These are phyloP conservation scores for Monosporascus sp. DNA, from an alignment of 2,329 filamentous ascomycete species.

Conservation along the genomic window DNA sequence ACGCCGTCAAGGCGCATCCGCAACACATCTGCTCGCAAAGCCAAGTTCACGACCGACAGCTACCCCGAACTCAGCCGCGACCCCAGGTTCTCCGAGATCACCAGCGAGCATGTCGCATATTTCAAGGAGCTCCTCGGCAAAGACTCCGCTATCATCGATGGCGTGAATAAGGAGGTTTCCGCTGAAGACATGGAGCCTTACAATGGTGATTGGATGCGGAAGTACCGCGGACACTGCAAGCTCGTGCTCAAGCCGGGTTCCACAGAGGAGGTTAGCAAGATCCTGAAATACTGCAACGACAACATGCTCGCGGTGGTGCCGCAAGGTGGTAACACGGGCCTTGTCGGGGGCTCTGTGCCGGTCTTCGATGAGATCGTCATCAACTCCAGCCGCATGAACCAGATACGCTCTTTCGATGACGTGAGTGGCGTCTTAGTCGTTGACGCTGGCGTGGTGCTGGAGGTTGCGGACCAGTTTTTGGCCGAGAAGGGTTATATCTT, in stretches of 20 bases:
- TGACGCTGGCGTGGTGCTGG: slow-evolving; percentile 87
- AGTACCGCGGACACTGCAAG: slow-evolving; percentile 86
- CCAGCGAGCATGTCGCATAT: slow-evolving; percentile 70
- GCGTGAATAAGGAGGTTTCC: slow-evolving; percentile 64
- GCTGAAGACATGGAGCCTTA: slow-evolving; percentile 81
- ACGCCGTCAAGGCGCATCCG: slow-evolving; percentile 22
- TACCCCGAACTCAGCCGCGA: slow-evolving; percentile 82
- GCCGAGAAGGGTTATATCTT: slow-evolving; percentile 83
- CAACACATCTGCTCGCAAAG: slow-evolving; percentile 21
- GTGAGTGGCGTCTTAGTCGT: slow-evolving; percentile 85
- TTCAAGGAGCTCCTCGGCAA: slow-evolving; percentile 79
- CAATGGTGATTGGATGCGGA: slow-evolving; percentile 99
- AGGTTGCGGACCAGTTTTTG: slow-evolving; percentile 80
- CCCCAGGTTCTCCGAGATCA: slow-evolving; percentile 67
- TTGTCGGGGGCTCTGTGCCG: slow-evolving; percentile 92
- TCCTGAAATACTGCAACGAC: slow-evolving; percentile 93
- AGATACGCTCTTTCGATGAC: slow-evolving; percentile 86
- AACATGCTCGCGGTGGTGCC: slow-evolving; percentile 89
- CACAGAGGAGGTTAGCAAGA: slow-evolving; percentile 83
- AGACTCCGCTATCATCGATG: slow-evolving; percentile 77
- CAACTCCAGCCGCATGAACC: slow-evolving; percentile 84
- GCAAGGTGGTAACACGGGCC: slow-evolving; percentile 92
- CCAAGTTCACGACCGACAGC: slow-evolving; percentile 79
- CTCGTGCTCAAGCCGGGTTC: slow-evolving; percentile 81
- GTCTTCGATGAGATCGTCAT: slow-evolving; percentile 98